Evolutionary conservation across 2,329 filamentous ascomycete genomes (phyloP), one percentile per base, ranked within the genome.

Genomic region (Sarocladium brachiariae): DNA sequence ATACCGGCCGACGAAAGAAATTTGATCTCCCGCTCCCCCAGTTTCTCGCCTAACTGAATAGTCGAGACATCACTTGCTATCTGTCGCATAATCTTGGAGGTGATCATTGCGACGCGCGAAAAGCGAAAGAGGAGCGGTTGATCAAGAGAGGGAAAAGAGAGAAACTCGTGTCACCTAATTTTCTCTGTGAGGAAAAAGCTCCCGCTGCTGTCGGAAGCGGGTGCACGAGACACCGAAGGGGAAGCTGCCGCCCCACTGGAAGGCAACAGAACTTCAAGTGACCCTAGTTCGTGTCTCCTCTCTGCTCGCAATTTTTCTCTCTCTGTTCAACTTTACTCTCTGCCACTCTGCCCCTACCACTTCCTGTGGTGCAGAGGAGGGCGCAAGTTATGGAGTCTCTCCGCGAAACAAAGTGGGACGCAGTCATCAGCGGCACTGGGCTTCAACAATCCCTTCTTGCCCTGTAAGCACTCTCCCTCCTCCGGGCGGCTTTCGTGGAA

Each of bases 371-470:
- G 30, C 47, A 27, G 33, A 43, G 46, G 27, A 9, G n/a, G 49
- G 48, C 50, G 53, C 45, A 25, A 56, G 56, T 56, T 59, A 90
- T 91, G 86, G 86, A 91, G 70, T 82, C 82, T 57, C 73, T 91
- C 59, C 76, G 77, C 66, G 85, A 89, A 54, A 86, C 84, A 59
- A 72, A 77, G 55, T 92, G 87, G 87, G 87, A 92, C 74, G 81
- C 87, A 62, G 76, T 89, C 60, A 87, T 92, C 67, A 81, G 81
- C 63, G 87, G 87, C 62, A 91, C 87, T 58, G 86, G 86, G 60
- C 72, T 91, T 62, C 78, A 84, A 64, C 85, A 91, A 72, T 89
- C 87, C 56, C 78, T 92, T 59, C 77, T 92, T 65, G 87, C 86
- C 66, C 74, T 90, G 87, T 91, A 74, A 78, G 78, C 62, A 63